A percentile compares a stretch with the other conserved stretches of the same genome.
Conservation (phyloP, 768 basidiomycete genomes). For the Pulveroboletus sp. region DNA sequence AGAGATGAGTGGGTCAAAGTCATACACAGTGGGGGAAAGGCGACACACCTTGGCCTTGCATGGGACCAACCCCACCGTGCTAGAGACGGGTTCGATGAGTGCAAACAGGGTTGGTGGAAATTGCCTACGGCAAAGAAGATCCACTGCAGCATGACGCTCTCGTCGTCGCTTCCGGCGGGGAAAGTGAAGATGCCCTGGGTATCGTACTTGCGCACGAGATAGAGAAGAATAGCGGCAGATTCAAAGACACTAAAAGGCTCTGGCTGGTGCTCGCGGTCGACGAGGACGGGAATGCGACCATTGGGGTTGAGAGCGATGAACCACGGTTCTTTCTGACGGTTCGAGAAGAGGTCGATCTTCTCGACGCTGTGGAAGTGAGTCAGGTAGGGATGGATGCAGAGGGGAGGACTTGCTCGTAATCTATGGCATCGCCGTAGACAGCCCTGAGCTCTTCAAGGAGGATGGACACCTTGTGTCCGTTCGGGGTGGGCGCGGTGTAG, state of each 20-base stretch:
- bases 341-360: constrained; percentile 53
- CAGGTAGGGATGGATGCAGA: neutral
- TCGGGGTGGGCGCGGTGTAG: constrained; percentile 50
- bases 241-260: constrained; percentile 69
- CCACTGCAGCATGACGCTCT: constrained; percentile 79
- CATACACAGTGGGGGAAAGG: neutral
- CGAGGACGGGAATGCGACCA: constrained; percentile 64
- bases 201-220: constrained; percentile 78
- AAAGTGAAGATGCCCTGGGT: constrained; percentile 67
- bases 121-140: constrained; percentile 69
- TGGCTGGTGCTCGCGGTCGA: constrained; percentile 48
- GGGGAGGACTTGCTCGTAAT: constrained; percentile 43
- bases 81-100: constrained; percentile 22
- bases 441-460: constrained; percentile 61
- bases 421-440: constrained; percentile 39
- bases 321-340: constrained; percentile 79
- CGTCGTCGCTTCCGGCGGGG: constrained; percentile 52
- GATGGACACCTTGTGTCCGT: constrained; percentile 48
- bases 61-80: constrained; percentile 83
- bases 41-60: constrained; percentile 64
- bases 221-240: constrained; percentile 78
- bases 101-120: neutral
- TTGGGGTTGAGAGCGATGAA: constrained; percentile 73
- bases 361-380: constrained; percentile 35
- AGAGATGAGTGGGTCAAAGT: constrained; percentile 6